These are phyloP conservation scores for Suillus subalutaceus DNA, from an alignment of 768 basidiomycete species.

Conservation along the genomic window DNA sequence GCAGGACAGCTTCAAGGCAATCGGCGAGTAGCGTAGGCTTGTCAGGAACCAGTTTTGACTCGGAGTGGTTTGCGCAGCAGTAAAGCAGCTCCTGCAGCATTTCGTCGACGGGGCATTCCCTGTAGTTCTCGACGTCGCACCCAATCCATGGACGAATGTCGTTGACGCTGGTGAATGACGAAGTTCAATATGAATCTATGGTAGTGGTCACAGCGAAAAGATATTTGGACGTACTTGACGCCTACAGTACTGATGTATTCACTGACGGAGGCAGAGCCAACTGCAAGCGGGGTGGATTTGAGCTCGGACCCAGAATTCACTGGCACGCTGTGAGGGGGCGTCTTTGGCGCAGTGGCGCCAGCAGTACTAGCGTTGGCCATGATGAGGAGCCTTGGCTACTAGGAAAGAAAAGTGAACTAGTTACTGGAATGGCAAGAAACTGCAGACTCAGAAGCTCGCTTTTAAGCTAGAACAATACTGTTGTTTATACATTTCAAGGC, in stretches of 20 bases:
- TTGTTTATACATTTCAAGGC: background rate
- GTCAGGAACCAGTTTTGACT: background rate
- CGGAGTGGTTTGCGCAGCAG: background rate
- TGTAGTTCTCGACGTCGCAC: background rate
- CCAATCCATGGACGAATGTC: background rate
- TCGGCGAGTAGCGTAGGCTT: background rate
- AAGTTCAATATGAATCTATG: background rate
- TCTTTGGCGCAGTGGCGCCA: background rate
- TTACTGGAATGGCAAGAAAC: background rate
- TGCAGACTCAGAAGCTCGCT: background rate
- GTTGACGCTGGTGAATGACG: background rate
- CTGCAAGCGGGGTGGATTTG: conserved; percentile 6
- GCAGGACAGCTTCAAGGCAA: conserved; percentile 6
- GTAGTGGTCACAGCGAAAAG: background rate
- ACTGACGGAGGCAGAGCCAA: background rate
- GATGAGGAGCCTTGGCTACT: background rate
- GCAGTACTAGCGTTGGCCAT: background rate
- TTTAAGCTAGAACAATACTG: background rate
- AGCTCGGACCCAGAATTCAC: background rate
- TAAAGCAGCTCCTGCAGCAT: conserved; percentile 8
- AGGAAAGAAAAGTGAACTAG: background rate
- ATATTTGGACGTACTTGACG: background rate
- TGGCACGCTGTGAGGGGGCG: background rate
- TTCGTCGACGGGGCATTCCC: background rate
- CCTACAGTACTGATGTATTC: background rate